Evolutionary conservation across 805 yeast species (phyloP).

Genomic region (Yarrowia sp.): DNA sequence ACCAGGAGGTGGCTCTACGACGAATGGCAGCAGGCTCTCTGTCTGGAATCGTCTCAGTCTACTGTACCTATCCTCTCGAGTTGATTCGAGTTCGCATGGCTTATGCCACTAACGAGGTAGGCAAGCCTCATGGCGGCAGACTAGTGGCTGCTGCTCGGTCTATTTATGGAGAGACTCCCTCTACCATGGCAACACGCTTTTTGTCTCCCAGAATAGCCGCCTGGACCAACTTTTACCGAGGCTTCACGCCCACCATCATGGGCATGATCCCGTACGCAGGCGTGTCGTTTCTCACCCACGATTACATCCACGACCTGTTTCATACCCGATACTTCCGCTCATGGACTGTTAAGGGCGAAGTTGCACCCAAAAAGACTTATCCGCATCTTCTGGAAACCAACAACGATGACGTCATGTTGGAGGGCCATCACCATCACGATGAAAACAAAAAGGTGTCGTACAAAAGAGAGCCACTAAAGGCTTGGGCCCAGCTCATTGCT

Average conservation of each 20-base stretch:
- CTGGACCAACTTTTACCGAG: slow-evolving; percentile 78
- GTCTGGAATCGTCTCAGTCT: slow-evolving; percentile 83
- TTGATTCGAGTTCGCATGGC: slow-evolving; percentile 88
- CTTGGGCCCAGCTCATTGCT: slow-evolving; percentile 90
- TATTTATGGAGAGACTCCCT: slow-evolving; percentile 35
- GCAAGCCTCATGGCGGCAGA: slow-evolving; percentile 3
- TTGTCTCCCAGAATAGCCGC: slow-evolving; percentile 29
- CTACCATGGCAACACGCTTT: slow-evolving; percentile 1
- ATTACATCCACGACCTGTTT: slow-evolving; percentile 79
- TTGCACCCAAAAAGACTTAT: neutral
- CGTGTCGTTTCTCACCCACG: slow-evolving; percentile 93
- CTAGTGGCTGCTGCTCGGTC: slow-evolving; percentile 27
- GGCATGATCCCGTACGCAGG: slow-evolving; percentile 99
- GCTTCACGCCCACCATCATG: slow-evolving; percentile 86
- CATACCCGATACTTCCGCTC: slow-evolving; percentile 55
- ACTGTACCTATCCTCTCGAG: slow-evolving; percentile 88
- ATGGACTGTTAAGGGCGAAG: slow-evolving; percentile 39
- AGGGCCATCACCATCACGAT: slow-evolving; percentile 27
- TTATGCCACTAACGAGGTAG: slow-evolving; percentile 55
- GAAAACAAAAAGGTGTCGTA: slow-evolving; percentile 37
- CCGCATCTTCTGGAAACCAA: slow-evolving; percentile 15
- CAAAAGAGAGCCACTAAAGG: slow-evolving; percentile 61
- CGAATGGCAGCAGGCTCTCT: slow-evolving; percentile 85
- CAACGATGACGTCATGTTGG: slow-evolving; percentile 25
- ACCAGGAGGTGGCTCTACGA: slow-evolving; percentile 74